A percentile compares a stretch with the other conserved stretches of the same genome.
These are phyloP conservation scores for Cicer bijugum DNA, from an alignment of 306 rosid species.

Conservation along the genomic window DNA sequence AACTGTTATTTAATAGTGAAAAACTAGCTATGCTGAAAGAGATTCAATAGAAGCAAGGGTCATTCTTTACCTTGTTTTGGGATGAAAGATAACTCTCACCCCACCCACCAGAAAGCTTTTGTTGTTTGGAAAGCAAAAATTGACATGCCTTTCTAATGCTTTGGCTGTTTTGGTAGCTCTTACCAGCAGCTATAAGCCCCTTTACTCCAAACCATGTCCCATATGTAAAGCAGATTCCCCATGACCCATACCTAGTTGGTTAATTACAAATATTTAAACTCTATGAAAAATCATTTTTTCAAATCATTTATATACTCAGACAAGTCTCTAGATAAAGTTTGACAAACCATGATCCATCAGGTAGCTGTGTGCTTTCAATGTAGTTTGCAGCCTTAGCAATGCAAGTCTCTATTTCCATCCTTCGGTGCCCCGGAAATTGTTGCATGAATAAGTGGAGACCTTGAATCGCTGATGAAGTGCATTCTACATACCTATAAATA, in stretches of 20 bases:
- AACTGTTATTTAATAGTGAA: conserved; percentile 21
- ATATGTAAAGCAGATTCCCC: conserved; percentile 84
- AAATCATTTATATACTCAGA: too few relatives aligned
- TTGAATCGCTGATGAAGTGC: conserved; percentile 70
- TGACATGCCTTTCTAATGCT: conserved; percentile 63
- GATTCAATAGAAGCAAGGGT: not conserved
- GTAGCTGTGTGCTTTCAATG: conserved; percentile 56
- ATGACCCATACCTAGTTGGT: conserved; percentile 64
- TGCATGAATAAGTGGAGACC: conserved; percentile 59
- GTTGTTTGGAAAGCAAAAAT: conserved; percentile 74
- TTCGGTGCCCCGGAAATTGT: conserved; percentile 47
- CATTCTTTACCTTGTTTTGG: conserved; percentile 57
- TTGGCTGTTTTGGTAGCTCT: conserved; percentile 52
- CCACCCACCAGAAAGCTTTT: conserved; percentile 63
- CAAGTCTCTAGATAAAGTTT: too few relatives aligned
- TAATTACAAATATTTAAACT: conserved; percentile 13
- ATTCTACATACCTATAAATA: conserved; percentile 63
- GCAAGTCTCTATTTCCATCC: conserved; percentile 58
- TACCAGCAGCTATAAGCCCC: conserved; percentile 58
- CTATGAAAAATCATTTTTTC: not conserved
- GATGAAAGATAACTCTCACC: conserved; percentile 78
- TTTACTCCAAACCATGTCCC: conserved; percentile 84
- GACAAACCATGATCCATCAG: conserved; percentile 75
- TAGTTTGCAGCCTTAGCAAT: conserved; percentile 57
- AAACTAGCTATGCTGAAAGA: not conserved